A percentile compares a stretch with the other conserved stretches of the same genome.
Evolutionary conservation across 768 basidiomycete species (phyloP).

Genomic region (Lyophyllum decastes): DNA sequence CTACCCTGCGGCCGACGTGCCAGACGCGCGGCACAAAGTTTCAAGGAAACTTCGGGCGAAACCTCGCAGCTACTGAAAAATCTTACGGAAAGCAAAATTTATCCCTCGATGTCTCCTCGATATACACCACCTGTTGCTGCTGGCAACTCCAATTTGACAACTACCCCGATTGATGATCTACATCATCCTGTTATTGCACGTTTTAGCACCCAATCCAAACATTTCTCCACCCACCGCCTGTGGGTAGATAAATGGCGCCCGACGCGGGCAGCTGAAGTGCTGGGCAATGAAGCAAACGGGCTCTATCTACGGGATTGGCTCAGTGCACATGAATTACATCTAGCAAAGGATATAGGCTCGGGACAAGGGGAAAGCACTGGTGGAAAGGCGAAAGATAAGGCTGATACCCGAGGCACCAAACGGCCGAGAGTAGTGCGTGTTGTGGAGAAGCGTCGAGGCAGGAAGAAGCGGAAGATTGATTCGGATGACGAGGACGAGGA

Average conservation of each 20-base stretch:
- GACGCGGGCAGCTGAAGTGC: slow-evolving; percentile 66
- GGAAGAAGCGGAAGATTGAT: slow-evolving; percentile 56
- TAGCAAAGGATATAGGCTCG: slow-evolving; percentile 25
- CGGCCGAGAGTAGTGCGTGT: slow-evolving; percentile 61
- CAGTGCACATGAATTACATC: slow-evolving; percentile 63
- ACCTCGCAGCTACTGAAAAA: background rate
- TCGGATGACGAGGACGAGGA: slow-evolving; percentile 63
- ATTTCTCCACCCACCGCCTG: slow-evolving; percentile 37
- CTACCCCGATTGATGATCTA: slow-evolving; percentile 33
- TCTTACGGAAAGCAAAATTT: background rate
- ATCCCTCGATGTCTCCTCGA: background rate
- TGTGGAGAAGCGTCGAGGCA: slow-evolving; percentile 44
- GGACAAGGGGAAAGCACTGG: slow-evolving; percentile 15
- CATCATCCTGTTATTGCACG: slow-evolving; percentile 55
- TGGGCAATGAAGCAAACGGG: slow-evolving; percentile 77
- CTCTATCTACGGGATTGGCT: slow-evolving; percentile 81
- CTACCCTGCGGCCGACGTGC: slow-evolving; percentile 12
- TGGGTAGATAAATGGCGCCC: slow-evolving; percentile 84
- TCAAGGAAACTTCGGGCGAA: background rate
- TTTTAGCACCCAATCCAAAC: slow-evolving; percentile 14
- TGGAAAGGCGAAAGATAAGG: slow-evolving; percentile 19
- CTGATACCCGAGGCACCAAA: slow-evolving; percentile 43
- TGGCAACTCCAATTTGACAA: slow-evolving; percentile 18
- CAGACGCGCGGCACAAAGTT: background rate
- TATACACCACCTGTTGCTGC: slow-evolving; percentile 1